Evolutionary conservation across 2,329 filamentous ascomycete species (phyloP), one percentile per base, ranked within the genome.

Genomic region (Cladosporium colombiae): DNA sequence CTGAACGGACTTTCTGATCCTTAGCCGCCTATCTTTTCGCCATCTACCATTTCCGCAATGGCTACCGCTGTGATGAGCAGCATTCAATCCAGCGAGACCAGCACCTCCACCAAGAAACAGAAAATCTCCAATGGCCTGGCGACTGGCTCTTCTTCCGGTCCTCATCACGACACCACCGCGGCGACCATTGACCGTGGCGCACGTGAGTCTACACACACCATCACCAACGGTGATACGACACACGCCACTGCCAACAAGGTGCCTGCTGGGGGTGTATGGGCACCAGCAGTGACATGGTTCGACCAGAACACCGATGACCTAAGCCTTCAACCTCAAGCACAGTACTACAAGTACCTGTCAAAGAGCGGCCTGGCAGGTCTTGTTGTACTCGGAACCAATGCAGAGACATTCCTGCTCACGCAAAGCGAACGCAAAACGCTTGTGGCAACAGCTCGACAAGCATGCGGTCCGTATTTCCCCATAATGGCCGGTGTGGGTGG

Each of bases 321-420:
- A 21, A 79, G 81, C 68, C 73, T 81, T 46, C 68, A 69, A 5
- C 74, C 79, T 0, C 80, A 82, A 65, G 72, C 75, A 46, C 75
- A 79, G 68, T 82, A 81, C 75, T 82, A 78, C 72, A 67, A 68
- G 3, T 82, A 82, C 70, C 76, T 83, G 62, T 77, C 78, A 14
- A 72, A 74, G 27, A 77, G 80, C 29, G 69, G 80, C 31, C 76
- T 83, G 3, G 76, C 78, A 4, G 81, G 81, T 18, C 77, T 83
- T n/a, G 79, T 82, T 5, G 75, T 82, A 25, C 77, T 82, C 16
- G 81, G 81, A 21, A 81, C 80, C 57, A 83, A 82, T 60, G 81
- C 79, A 5, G 81, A 83, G 71, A 79, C 81, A 16, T 79, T 81
- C 56, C 73, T 81, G 25, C 78, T 83, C 35, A 82, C 80, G 0